These are phyloP conservation scores for Solanum sejunctum DNA, from an alignment of 257 asterid species.

Conservation along the genomic window DNA sequence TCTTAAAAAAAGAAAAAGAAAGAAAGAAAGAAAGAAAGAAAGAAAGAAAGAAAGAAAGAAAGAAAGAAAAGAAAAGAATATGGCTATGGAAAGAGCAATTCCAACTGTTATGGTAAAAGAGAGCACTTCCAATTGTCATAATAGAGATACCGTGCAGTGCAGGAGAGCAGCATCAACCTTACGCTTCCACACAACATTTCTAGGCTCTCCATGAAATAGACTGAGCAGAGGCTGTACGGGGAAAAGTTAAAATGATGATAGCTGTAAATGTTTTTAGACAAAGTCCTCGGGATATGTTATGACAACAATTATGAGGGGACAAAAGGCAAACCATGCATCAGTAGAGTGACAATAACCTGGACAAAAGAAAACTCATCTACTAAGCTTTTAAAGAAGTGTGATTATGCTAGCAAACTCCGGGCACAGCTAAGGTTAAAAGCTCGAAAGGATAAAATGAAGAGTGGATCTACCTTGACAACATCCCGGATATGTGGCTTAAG, in stretches of 20 bases:
- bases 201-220: conserved; percentile 64
- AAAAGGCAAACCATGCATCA: background rate
- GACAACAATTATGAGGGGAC: background rate
- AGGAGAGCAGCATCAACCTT: conserved; percentile 70
- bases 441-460: background rate
- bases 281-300: background rate
- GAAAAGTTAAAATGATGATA: background rate
- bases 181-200: conserved; percentile 80
- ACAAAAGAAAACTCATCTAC: background rate
- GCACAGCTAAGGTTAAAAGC: background rate
- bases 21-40: background rate
- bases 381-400: background rate
- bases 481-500: conserved; percentile 62
- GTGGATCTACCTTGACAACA: conserved; percentile 42
- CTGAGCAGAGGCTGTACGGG: conserved; percentile 72
- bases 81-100: background rate
- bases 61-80: background rate
- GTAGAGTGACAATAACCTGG: background rate
- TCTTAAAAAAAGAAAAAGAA: background rate
- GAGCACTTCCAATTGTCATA: background rate
- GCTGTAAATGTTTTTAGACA: background rate
- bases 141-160: conserved; percentile 42
- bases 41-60: background rate
- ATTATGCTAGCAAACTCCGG: background rate
- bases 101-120: background rate